A percentile compares a stretch with the other conserved stretches of the same genome.
phyloP scores from a whole-genome alignment of 495 filamentous ascomycete genomes.

The Barbatosphaeria neglecta region DNA sequence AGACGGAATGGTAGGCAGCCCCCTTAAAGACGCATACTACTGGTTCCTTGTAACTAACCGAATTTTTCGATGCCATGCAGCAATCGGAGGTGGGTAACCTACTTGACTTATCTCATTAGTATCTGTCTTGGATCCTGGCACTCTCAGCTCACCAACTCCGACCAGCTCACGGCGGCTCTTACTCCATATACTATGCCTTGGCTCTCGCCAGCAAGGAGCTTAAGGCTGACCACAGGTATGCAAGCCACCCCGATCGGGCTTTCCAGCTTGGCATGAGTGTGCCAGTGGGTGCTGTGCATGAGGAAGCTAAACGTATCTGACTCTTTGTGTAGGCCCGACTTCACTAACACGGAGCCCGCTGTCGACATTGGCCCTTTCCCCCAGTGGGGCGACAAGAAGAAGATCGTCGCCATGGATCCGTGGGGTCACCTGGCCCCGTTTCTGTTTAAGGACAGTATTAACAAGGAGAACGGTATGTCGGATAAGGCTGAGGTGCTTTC shows the following conservation, averaged over 20 bases:
- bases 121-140: background rate
- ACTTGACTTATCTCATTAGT: background rate
- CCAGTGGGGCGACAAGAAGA: conserved; percentile 81
- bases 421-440: conserved; percentile 81
- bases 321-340: conserved; percentile 50
- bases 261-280: background rate
- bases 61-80: too few relatives aligned
- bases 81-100: conserved; percentile 38
- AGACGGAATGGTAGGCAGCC: conserved; percentile 61
- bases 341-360: conserved; percentile 88
- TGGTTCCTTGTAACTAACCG: background rate
- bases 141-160: background rate
- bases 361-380: conserved; percentile 78
- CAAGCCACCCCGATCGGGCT: background rate
- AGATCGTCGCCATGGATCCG: conserved; percentile 97
- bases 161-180: conserved; percentile 86
- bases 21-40: conserved; percentile 9
- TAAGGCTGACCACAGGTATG: conserved; percentile 58
- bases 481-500: too few relatives aligned
- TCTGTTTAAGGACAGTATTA: conserved; percentile 59
- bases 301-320: background rate
- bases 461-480: conserved; percentile 44
- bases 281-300: background rate
- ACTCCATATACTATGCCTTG: conserved; percentile 90
- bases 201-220: conserved; percentile 87